A percentile compares a stretch with the other conserved stretches of the same genome.
Evolutionary conservation across 257 asterid genomes (phyloP).

Genomic region (Ocimum tenuiflorum): DNA sequence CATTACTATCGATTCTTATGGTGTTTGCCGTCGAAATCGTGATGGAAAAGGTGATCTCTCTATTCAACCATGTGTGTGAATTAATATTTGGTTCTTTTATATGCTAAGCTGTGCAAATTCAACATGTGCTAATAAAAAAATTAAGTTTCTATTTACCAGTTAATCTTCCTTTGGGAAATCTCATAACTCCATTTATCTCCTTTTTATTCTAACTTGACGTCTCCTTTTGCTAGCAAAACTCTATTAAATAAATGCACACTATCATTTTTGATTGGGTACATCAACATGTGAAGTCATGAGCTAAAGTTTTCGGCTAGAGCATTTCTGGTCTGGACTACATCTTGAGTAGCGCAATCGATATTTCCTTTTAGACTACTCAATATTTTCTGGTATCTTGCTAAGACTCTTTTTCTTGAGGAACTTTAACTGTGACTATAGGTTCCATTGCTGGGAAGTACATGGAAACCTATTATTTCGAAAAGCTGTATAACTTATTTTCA

Average conservation of each 20-base stretch:
- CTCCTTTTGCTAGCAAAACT: neutral
- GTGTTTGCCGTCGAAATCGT: constrained; percentile 76
- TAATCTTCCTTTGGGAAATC: neutral
- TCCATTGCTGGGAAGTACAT: neutral
- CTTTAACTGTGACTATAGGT: neutral
- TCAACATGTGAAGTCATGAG: neutral
- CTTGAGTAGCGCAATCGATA: neutral
- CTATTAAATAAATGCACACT: neutral
- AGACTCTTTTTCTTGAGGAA: neutral
- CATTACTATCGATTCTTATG: constrained; percentile 79
- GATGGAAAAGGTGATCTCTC: constrained; percentile 59
- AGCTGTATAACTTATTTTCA: neutral
- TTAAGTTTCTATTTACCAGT: neutral
- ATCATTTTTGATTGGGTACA: neutral
- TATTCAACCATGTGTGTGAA: neutral
- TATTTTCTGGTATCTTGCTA: neutral
- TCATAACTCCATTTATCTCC: neutral
- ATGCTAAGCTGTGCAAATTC: neutral
- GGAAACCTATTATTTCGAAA: neutral
- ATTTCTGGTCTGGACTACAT: neutral
- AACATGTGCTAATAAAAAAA: neutral
- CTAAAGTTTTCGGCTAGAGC: neutral
- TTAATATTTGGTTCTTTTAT: neutral
- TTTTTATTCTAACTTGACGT: neutral
- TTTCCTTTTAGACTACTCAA: neutral